Evolutionary conservation across 257 asterid genomes (phyloP).

Genomic region (Salvia splendens): DNA sequence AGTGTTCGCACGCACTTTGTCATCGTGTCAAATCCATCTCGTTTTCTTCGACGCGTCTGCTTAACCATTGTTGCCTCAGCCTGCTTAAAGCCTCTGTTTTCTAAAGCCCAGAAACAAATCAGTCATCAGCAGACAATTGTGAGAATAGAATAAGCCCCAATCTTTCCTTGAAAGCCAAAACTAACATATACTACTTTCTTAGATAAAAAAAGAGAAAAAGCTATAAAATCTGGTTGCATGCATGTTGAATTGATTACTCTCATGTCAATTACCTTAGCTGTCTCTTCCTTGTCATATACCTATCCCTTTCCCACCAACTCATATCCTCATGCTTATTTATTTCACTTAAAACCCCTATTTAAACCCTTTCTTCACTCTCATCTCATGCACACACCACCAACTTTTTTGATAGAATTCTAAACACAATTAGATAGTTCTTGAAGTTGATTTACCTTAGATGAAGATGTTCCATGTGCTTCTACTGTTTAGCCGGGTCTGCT

Average conservation of each 20-base stretch:
- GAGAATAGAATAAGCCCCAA: background rate
- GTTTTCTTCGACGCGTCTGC: background rate
- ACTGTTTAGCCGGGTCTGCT: slow-evolving; percentile 23
- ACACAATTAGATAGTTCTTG: background rate
- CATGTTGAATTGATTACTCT: slow-evolving; percentile 29
- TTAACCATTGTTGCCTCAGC: slow-evolving; percentile 2
- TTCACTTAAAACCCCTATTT: slow-evolving; percentile 31
- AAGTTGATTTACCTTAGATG: slow-evolving; percentile 24
- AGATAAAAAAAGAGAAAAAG: too few relatives aligned
- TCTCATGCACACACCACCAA: slow-evolving; percentile 25
- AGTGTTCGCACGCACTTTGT: background rate
- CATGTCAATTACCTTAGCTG: slow-evolving; percentile 43
- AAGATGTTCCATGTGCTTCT: slow-evolving; percentile 12
- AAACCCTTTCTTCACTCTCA: slow-evolving; percentile 29
- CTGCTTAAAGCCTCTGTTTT: slow-evolving; percentile 28
- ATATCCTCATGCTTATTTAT: background rate
- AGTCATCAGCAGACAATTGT: slow-evolving; percentile 37
- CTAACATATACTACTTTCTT: background rate
- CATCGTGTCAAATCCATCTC: background rate
- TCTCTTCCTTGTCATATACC: slow-evolving; percentile 24
- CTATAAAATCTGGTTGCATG: slow-evolving; percentile 10
- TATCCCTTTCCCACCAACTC: slow-evolving; percentile 32
- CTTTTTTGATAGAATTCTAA: slow-evolving; percentile 1
- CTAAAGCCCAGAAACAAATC: too few relatives aligned
- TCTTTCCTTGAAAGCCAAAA: background rate